Evolutionary conservation across 2,329 filamentous ascomycete genomes (phyloP).

Genomic region (Didymella pinodella): DNA sequence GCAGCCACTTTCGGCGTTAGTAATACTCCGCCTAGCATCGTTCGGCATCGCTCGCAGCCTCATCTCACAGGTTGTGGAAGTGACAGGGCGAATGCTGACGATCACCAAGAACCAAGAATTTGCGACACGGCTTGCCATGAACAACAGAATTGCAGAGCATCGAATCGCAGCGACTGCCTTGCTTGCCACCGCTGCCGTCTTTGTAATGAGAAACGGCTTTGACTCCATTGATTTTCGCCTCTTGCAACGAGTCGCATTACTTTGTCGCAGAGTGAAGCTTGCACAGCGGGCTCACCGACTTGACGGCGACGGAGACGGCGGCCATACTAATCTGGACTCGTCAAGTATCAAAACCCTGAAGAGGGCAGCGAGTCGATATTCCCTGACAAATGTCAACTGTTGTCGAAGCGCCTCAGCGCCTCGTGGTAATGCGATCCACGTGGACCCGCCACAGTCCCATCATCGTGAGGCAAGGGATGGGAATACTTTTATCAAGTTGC

Average conservation of each 20-base stretch:
- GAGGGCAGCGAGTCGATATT: conserved; percentile 2
- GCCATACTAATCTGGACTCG: conserved; percentile 24
- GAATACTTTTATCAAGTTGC: conserved; percentile 5
- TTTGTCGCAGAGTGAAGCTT: conserved; percentile 29
- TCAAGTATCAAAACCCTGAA: conserved; percentile 6
- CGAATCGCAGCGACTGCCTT: conserved; percentile 13
- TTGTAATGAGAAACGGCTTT: conserved; percentile 12
- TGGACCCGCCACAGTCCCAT: conserved; percentile 25
- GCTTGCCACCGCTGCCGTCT: conserved; percentile 20
- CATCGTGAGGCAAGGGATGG: conserved; percentile 20
- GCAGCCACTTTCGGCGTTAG: conserved; percentile 5
- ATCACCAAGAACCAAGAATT: conserved; percentile 1
- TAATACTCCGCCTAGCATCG: conserved; percentile 9
- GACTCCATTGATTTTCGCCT: conserved; percentile 9
- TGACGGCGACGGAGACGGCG: conserved; percentile 30
- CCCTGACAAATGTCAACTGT: conserved; percentile 15
- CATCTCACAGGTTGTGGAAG: conserved; percentile 11
- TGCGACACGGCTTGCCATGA: conserved; percentile 8
- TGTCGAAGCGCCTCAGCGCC: conserved; percentile 21
- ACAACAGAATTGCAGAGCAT: conserved; percentile 1
- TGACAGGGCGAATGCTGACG: conserved; percentile 19
- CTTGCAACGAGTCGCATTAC: conserved; percentile 13
- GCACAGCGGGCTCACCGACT: conserved; percentile 11
- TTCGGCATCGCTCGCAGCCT: conserved; percentile 11
- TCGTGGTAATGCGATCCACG: conserved; percentile 28